A percentile compares a stretch with the other conserved stretches of the same genome.
Evolutionary conservation across 2,329 filamentous ascomycete genomes (phyloP).

Genomic region (Elsinoe perseae): DNA sequence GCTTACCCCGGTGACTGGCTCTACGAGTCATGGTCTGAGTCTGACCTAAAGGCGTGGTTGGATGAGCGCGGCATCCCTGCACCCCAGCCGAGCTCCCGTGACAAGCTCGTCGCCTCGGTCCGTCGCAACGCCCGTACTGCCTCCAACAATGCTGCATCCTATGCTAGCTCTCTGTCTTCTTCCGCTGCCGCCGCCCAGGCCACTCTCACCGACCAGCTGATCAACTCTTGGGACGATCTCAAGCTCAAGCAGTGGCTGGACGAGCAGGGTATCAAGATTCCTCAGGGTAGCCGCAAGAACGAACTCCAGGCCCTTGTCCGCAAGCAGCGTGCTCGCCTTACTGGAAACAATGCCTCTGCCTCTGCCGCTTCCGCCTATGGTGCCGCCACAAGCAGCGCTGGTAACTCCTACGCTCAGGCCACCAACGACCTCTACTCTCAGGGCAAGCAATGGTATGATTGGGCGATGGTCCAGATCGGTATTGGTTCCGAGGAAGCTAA

Average conservation of each 20-base stretch:
- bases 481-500: conserved; percentile 35
- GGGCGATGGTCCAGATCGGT: conserved; percentile 39
- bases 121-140: conserved; percentile 72
- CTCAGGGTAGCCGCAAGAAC: conserved; percentile 83
- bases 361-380: conserved; percentile 35
- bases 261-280: conserved; percentile 81
- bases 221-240: conserved; percentile 83
- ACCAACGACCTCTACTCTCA: conserved; percentile 52
- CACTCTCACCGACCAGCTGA: conserved; percentile 70
- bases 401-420: conserved; percentile 68
- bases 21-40: conserved; percentile 84
- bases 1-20: conserved; percentile 95
- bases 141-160: conserved; percentile 43
- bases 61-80: conserved; percentile 79
- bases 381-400: conserved; percentile 48
- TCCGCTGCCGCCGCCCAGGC: conserved; percentile 55
- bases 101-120: conserved; percentile 80
- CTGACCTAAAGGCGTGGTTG: conserved; percentile 88
- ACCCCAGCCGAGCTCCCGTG: conserved; percentile 75
- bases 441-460: conserved; percentile 34
- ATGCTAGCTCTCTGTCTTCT: conserved; percentile 55
- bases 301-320: conserved; percentile 84
- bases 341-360: conserved; percentile 49
- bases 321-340: conserved; percentile 69
- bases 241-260: conserved; percentile 89